Conservation (phyloP, 345 rosid species). For the Moricandia arvensis region DNA sequence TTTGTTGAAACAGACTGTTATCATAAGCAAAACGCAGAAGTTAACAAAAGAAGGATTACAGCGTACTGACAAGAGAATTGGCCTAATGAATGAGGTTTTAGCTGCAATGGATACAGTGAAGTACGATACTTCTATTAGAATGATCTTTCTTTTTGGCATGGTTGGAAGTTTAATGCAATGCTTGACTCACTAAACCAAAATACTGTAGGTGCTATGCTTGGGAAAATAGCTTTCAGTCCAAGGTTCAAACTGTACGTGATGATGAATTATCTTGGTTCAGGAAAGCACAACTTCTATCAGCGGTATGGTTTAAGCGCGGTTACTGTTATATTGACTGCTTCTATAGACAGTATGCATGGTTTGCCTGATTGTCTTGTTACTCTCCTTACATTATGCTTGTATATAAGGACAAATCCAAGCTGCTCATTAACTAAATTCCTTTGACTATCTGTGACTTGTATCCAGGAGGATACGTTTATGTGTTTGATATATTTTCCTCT, state of each 20-base stretch:
- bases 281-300: slow-evolving; percentile 80
- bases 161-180: slow-evolving; percentile 25
- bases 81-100: slow-evolving; percentile 97
- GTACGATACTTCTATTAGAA: slow-evolving; percentile 47
- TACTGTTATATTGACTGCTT: slow-evolving; percentile 24
- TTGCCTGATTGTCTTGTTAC: neutral
- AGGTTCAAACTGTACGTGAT: slow-evolving; percentile 75
- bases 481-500: slow-evolving; percentile 9
- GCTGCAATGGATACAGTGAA: slow-evolving; percentile 99
- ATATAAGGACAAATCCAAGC: neutral
- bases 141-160: neutral
- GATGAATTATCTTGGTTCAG: slow-evolving; percentile 98
- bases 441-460: slow-evolving; percentile 2
- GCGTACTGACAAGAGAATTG: slow-evolving; percentile 96
- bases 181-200: slow-evolving; percentile 25
- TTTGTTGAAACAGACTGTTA: slow-evolving; percentile 58
- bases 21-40: slow-evolving; percentile 90
- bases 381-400: neutral
- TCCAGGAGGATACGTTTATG: neutral
- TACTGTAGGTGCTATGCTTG: slow-evolving; percentile 90
- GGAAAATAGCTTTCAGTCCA: slow-evolving; percentile 90
- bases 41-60: slow-evolving; percentile 91
- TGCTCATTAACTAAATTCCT: neutral
- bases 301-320: slow-evolving; percentile 52
- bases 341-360: slow-evolving; percentile 6